These are phyloP conservation scores for Thelonectria olida DNA, from an alignment of 2,329 filamentous ascomycete species.

Conservation along the genomic window DNA sequence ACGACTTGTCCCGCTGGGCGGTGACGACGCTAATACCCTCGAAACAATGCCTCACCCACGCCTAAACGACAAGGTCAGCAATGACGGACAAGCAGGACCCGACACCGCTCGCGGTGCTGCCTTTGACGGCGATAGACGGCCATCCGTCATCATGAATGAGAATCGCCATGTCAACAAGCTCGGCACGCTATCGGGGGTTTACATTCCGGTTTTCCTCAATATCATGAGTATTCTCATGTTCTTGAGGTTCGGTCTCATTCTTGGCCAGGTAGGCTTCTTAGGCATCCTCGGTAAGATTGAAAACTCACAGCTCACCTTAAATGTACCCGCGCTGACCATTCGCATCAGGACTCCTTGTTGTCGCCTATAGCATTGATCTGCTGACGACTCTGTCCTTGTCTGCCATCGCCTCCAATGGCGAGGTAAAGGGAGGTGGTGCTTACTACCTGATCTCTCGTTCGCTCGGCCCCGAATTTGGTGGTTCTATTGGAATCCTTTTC, in stretches of 20 bases:
- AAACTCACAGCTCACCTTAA: background rate
- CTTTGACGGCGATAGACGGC: slow-evolving; percentile 18
- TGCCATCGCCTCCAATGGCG: slow-evolving; percentile 89
- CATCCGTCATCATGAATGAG: slow-evolving; percentile 44
- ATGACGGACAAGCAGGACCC: slow-evolving; percentile 15
- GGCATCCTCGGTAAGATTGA: slow-evolving; percentile 76
- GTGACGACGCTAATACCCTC: slow-evolving; percentile 20
- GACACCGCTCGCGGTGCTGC: slow-evolving; percentile 22
- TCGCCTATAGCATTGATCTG: slow-evolving; percentile 84
- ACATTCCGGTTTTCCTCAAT: slow-evolving; percentile 88
- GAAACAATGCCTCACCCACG: slow-evolving; percentile 28
- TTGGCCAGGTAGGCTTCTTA: slow-evolving; percentile 81
- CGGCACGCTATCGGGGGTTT: slow-evolving; percentile 81
- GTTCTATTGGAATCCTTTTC: slow-evolving; percentile 87
- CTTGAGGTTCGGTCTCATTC: slow-evolving; percentile 84
- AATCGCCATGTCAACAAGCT: slow-evolving; percentile 67
- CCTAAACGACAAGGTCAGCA: slow-evolving; percentile 24
- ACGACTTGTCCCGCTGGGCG: slow-evolving; percentile 27
- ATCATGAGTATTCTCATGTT: slow-evolving; percentile 94
- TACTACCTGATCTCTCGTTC: slow-evolving; percentile 91
- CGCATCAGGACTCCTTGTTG: slow-evolving; percentile 70
- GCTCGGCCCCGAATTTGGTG: slow-evolving; percentile 87
- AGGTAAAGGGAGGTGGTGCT: slow-evolving; percentile 85
- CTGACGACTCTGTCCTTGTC: slow-evolving; percentile 87
- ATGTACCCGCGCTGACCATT: background rate